These are phyloP conservation scores for Zygotorulaspora florentina DNA, from an alignment of 805 yeast genomes.

Conservation along the genomic window DNA sequence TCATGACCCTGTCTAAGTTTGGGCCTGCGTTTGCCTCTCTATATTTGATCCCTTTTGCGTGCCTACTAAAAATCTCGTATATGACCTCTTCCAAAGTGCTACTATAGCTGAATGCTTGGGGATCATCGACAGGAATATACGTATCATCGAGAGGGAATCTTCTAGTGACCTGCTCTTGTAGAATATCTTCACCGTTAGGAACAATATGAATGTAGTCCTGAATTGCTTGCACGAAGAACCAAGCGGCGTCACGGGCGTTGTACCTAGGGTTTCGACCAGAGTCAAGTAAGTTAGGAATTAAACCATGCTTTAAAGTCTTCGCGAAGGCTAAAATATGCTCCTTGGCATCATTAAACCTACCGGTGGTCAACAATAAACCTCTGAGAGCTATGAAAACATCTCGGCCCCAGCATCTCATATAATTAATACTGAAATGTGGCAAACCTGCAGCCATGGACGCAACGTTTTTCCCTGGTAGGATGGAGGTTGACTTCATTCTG, in stretches of 20 bases:
- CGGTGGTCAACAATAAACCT: constrained; percentile 76
- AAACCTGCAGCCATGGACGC: constrained; percentile 93
- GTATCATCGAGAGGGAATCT: constrained; percentile 88
- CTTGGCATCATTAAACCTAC: constrained; percentile 73
- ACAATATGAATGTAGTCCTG: constrained; percentile 72
- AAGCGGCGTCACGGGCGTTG: constrained; percentile 94
- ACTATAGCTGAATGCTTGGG: constrained; percentile 69
- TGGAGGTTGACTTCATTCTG: constrained; percentile 63
- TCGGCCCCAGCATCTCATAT: constrained; percentile 98
- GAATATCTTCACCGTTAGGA: constrained; percentile 63
- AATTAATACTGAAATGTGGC: constrained; percentile 87
- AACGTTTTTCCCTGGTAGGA: constrained; percentile 56
- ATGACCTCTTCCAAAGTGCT: constrained; percentile 70
- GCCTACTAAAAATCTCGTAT: constrained; percentile 79
- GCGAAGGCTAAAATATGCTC: constrained; percentile 83
- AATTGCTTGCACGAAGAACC: constrained; percentile 88
- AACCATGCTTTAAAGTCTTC: constrained; percentile 86
- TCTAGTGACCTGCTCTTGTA: constrained; percentile 69
- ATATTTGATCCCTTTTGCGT: constrained; percentile 81
- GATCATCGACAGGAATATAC: constrained; percentile 63
- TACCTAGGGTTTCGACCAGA: constrained; percentile 92
- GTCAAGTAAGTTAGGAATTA: constrained; percentile 88
- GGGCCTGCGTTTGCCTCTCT: constrained; percentile 96
- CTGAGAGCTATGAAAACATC: constrained; percentile 87
- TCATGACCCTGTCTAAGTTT: constrained; percentile 85